phyloP scores from a whole-genome alignment of 257 asterid species.

The Coffea eugenioides region DNA sequence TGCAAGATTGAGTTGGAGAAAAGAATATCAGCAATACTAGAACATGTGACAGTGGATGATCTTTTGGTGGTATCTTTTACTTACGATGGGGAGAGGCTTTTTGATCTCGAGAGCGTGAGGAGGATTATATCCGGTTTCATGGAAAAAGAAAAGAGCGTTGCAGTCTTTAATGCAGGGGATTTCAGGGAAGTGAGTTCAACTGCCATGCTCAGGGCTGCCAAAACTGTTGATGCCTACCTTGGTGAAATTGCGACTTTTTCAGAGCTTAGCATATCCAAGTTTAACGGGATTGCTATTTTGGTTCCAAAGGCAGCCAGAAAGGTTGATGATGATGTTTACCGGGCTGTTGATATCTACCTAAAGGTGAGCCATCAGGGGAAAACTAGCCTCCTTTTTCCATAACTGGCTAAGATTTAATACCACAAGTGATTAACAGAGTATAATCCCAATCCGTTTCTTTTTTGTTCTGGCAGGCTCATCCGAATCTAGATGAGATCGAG shows the following conservation, averaged over 20 bases:
- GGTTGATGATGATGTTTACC: conserved; percentile 82
- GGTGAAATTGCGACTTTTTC: conserved; percentile 69
- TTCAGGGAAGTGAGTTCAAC: conserved; percentile 62
- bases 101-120: conserved; percentile 91
- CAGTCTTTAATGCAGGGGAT: conserved; percentile 71
- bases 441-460: not conserved
- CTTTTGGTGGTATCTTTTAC: conserved; percentile 63
- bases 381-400: not conserved
- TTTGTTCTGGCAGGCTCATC: conserved; percentile 61
- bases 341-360: conserved; percentile 86
- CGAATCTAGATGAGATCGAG: conserved; percentile 83
- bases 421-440: too few species aligned
- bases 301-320: conserved; percentile 78
- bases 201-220: conserved; percentile 65
- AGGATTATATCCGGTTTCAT: conserved; percentile 67
- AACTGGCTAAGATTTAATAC: not conserved
- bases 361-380: conserved; percentile 41
- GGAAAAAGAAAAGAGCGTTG: conserved; percentile 81
- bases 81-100: conserved; percentile 76
- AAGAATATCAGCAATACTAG: conserved; percentile 56
- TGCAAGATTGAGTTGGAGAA: conserved; percentile 84
- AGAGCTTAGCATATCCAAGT: conserved; percentile 72
- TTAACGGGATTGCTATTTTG: conserved; percentile 81
- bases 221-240: conserved; percentile 77
- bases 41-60: conserved; percentile 80